Evolutionary conservation across 495 filamentous ascomycete genomes (phyloP).

Genomic region (Hypoxylon intermedium): DNA sequence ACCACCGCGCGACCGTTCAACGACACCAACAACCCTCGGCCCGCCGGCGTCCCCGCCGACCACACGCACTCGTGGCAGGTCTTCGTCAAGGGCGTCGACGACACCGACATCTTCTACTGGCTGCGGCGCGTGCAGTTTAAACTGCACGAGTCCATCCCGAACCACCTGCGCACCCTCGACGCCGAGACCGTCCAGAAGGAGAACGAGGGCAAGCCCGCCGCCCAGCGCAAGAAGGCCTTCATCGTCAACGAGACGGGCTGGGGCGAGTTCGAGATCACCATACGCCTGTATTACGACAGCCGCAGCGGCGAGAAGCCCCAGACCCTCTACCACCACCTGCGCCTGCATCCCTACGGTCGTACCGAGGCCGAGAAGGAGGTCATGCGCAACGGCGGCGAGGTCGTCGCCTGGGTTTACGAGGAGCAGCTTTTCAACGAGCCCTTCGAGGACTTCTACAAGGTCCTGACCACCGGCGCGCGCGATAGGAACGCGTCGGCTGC

Average conservation of each 20-base stretch:
- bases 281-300: conserved; percentile 88
- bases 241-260: conserved; percentile 91
- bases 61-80: conserved; percentile 97
- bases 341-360: conserved; percentile 85
- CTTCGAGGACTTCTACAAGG: conserved; percentile 83
- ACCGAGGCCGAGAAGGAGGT: conserved; percentile 76
- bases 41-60: conserved; percentile 73
- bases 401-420: conserved; percentile 81
- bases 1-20: conserved; percentile 79
- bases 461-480: conserved; percentile 70
- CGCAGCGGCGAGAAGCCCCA: conserved; percentile 89
- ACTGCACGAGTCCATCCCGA: conserved; percentile 91
- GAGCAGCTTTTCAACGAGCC: conserved; percentile 97
- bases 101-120: conserved; percentile 91
- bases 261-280: conserved; percentile 96
- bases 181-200: conserved; percentile 62
- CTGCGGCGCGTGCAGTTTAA: conserved; percentile 97
- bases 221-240: conserved; percentile 56
- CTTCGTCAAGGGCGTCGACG: conserved; percentile 85
- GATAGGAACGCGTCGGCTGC: conserved; percentile 41
- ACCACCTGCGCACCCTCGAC: conserved; percentile 75
- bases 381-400: conserved; percentile 65
- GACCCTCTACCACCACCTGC: conserved; percentile 87
- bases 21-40: conserved; percentile 61
- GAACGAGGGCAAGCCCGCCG: conserved; percentile 60